phyloP scores from a whole-genome alignment of 1,284 basidiomycete genomes.

The Pseudozyma pruni region DNA sequence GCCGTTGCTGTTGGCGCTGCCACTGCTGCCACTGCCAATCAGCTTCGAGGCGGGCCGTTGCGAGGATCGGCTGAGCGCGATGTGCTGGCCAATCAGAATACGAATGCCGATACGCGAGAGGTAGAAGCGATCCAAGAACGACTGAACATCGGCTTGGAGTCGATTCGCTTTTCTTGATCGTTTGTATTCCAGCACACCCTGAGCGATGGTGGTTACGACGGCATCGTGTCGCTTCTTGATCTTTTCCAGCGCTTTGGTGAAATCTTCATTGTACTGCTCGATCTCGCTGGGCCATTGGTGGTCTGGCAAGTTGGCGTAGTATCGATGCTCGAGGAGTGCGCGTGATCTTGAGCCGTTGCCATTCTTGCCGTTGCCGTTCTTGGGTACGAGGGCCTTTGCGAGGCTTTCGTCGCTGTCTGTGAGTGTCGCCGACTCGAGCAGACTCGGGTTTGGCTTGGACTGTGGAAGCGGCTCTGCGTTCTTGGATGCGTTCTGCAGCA shows the following conservation, averaged over 20 bases:
- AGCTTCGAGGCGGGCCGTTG: conserved; percentile 39
- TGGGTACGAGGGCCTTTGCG: conserved; percentile 27
- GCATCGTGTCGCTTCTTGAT: conserved; percentile 97
- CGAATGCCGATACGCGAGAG: conserved; percentile 84
- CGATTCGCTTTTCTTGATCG: conserved; percentile 68
- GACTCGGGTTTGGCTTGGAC: conserved; percentile 62
- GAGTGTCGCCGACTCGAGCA: conserved; percentile 50
- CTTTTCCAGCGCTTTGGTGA: conserved; percentile 85
- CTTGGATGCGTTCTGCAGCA: conserved; percentile 47
- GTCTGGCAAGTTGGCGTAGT: conserved; percentile 79
- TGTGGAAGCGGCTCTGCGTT: conserved; percentile 52
- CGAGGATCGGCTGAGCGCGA: conserved; percentile 60
- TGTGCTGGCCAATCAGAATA: conserved; percentile 67
- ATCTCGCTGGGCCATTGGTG: conserved; percentile 89
- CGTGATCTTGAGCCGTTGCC: conserved; percentile 44
- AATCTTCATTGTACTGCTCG: conserved; percentile 89
- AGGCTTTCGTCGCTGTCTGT: conserved; percentile 44
- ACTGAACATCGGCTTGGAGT: conserved; percentile 87
- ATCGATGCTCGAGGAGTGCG: conserved; percentile 70
- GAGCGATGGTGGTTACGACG: conserved; percentile 91
- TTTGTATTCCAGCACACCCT: conserved; percentile 79
- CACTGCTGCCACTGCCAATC: conserved; percentile 33
- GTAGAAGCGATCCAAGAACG: conserved; percentile 97
- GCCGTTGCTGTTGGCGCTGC: conserved; percentile 20
- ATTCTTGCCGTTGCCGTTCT: conserved; percentile 38